Percentiles rank a stretch among this genome's conserved stretches.
Evolutionary conservation across 768 basidiomycete species (phyloP).

Genomic region (Boletus barrowsii): DNA sequence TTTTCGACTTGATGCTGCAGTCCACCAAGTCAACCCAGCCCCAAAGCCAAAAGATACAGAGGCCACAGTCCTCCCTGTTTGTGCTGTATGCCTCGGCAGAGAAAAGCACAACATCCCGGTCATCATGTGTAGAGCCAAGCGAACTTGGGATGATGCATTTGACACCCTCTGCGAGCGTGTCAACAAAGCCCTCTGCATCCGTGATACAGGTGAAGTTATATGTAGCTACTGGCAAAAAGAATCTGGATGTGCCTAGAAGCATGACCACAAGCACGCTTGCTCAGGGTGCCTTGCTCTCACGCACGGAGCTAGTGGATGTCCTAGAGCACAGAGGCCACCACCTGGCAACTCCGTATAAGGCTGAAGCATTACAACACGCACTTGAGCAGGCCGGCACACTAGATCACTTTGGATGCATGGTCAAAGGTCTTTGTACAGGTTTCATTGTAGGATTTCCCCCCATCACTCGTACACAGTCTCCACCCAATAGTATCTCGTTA

Average conservation of each 20-base stretch:
- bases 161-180: too few relatives aligned
- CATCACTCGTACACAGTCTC: neutral
- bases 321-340: neutral
- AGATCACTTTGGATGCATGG: neutral
- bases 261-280: neutral
- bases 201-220: too few relatives aligned
- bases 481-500: neutral
- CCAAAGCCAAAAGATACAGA: too few relatives aligned
- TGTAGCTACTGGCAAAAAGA: neutral
- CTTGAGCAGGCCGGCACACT: too few relatives aligned
- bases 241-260: neutral
- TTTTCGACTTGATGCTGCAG: too few relatives aligned
- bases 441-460: neutral
- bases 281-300: neutral
- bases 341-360: neutral
- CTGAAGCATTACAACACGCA: neutral
- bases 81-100: too few relatives aligned
- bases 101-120: too few relatives aligned
- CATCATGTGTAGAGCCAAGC: too few relatives aligned
- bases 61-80: too few relatives aligned
- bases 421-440: neutral
- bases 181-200: too few relatives aligned
- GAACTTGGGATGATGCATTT: too few relatives aligned
- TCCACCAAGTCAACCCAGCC: too few relatives aligned
- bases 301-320: neutral